phyloP scores from a whole-genome alignment of 257 asterid genomes.

The Salvia rosmarinus region DNA sequence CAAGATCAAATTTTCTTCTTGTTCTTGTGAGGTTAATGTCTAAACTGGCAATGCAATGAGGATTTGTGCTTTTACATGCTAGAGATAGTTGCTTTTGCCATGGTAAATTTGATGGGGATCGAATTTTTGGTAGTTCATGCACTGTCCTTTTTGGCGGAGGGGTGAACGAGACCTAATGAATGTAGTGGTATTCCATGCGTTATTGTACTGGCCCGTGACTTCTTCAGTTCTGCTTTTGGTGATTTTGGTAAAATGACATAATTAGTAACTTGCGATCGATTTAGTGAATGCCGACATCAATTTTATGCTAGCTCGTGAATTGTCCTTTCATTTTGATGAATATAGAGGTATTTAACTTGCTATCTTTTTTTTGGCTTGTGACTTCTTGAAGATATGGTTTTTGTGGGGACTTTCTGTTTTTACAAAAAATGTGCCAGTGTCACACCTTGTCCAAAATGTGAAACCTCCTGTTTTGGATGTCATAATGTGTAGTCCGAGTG shows the following conservation, averaged over 20 bases:
- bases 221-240: no score
- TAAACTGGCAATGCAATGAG: slow-evolving; percentile 4
- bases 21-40: slow-evolving; percentile 10
- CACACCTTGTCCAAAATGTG: not conserved
- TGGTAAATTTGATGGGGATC: not conserved
- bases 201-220: no score
- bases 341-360: not conserved
- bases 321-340: not conserved
- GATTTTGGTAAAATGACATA: no score
- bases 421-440: not conserved
- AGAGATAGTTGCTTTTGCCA: not conserved
- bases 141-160: not conserved
- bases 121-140: not conserved
- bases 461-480: not conserved
- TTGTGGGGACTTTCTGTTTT: not conserved
- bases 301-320: not conserved
- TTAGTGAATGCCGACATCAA: not conserved
- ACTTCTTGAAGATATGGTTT: slow-evolving; percentile 1
- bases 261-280: no score
- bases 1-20: not conserved
- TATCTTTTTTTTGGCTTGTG: not conserved
- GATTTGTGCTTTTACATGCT: slow-evolving; percentile 11
- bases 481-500: not conserved
- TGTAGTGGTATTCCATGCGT: no score
- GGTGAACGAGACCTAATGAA: no score